Percentiles rank a stretch among this genome's conserved stretches.
Conservation (phyloP, 2,329 filamentous ascomycete species). For the Penicillium capsulatum region DNA sequence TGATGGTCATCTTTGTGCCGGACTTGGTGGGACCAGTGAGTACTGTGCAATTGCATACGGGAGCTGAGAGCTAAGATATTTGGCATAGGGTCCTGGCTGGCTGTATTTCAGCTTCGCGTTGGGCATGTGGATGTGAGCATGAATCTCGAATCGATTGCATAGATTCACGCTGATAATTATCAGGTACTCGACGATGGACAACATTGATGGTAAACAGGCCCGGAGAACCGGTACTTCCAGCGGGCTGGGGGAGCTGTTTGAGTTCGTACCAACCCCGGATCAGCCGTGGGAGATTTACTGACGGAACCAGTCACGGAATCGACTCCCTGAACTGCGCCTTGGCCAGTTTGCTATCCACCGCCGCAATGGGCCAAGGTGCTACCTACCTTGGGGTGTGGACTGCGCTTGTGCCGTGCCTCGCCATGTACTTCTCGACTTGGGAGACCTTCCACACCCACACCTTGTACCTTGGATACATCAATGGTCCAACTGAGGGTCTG, state of each 20-base stretch:
- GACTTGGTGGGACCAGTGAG: conserved; percentile 81
- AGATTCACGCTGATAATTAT: conserved; percentile 14
- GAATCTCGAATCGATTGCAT: not conserved
- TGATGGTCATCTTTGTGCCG: conserved; percentile 75
- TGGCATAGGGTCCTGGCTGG: conserved; percentile 72
- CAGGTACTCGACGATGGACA: conserved; percentile 91
- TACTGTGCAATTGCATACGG: not conserved
- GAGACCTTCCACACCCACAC: conserved; percentile 99
- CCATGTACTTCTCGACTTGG: conserved; percentile 99
- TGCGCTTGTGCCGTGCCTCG: conserved; percentile 80
- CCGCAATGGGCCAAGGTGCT: conserved; percentile 85
- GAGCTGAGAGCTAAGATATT: conserved; percentile 11
- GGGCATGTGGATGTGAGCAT: conserved; percentile 80
- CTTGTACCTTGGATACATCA: conserved; percentile 91
- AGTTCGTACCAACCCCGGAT: conserved; percentile 49
- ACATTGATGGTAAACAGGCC: conserved; percentile 97
- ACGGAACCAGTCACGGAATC: conserved; percentile 69
- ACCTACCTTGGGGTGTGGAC: conserved; percentile 85
- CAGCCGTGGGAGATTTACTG: conserved; percentile 19
- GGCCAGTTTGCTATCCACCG: conserved; percentile 83
- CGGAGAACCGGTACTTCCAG: conserved; percentile 91
- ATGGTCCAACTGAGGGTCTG: conserved; percentile 92
- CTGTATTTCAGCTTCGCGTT: conserved; percentile 93
- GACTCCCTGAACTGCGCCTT: conserved; percentile 97
- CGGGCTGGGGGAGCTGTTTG: conserved; percentile 91